Evolutionary conservation across 306 rosid genomes (phyloP), one percentile per base, ranked within the genome.

Genomic region (Lathyrus oleraceus): DNA sequence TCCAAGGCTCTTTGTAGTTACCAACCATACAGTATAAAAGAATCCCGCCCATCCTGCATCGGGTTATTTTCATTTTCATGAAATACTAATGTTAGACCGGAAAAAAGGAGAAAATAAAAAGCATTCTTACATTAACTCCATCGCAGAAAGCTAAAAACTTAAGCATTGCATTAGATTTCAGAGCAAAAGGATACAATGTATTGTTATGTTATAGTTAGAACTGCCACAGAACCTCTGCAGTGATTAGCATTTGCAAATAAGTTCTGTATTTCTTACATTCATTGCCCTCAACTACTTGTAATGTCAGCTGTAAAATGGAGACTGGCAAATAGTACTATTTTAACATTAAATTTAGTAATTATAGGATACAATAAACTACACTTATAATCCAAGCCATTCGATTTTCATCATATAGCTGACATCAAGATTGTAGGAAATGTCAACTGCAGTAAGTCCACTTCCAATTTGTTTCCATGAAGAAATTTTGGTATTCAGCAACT

Each of bases 1-100:
- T 23, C 79, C 84, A 13, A 83, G 42, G 83, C 89, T 81, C 80
- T 82, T 89, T 59, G 63, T 78, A 40, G 75, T 62, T 69, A 81
- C 92, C 76, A 89, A 76, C 92, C 91, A 89, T 66, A 82, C 10
- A 12, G 71, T 17, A 58, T 70, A 88, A 48, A 87, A 82, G 84
- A 89, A 88, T 75, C 88, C 96, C 71, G 88, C 73, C 95, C 95
- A 92, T 47, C 96, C 98, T 92, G 78, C 23, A 3, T 57, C 68
- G 57, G 23, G 61, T 42, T 25, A 42, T 64, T 73, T 77, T 64
- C 63, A 82, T 49, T 48, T 58, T 13, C 68, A 72, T 21, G 60
- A 25, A 65, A 70, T 32, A 70, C 28, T 36, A 43, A 43, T 47
- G 65, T 77, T 62, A 68, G 70, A 63, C 49, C 65, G 51, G 28